Evolutionary conservation across 352 stramenopile species (phyloP), one percentile per base, ranked within the genome.

Genomic region (Pythium volutum): DNA sequence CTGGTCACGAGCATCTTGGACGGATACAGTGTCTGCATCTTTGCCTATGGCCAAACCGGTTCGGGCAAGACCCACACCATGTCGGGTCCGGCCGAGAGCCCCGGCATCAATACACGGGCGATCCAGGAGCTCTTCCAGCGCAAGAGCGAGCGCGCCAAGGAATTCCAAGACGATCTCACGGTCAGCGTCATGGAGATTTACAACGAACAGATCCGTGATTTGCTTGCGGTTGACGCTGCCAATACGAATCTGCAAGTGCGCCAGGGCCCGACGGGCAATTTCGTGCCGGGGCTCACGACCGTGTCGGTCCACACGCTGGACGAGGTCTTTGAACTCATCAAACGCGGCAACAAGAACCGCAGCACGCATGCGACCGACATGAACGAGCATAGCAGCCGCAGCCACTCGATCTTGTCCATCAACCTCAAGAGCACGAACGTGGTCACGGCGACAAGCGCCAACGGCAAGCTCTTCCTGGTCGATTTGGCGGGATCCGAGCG

Each of bases 171-270:
- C 61, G 77, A 90, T 31, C 76, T 97, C 59, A 88, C 80, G 0
- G 86, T 98, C 26, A 96, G 84, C 58, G 87, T 99, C 57, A 87
- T 98, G 59, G 96, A 99, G 75, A 98, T 99, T 29, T 97, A 98
- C 75, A 98, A 99, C 65, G 95, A 99, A 65, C 89, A 96, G 60
- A 89, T 99, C 41, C 82, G 88, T 39, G 95, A 99, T 79, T 75
- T 98, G 34, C 63, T 98, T 8, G 83, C 89, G 1, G 91, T 84
- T 41, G 84, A 95, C 46, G 82, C 82, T 33, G 75, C 77, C 2
- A 92, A 65, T 47, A 91, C 82, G 7, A 96, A 93, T 55, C 66
- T 96, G 3, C 84, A 92, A 60, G 84, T 95, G 26, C 85, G 83
- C 2, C 84, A 93, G 66, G 85, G 87, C 12, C 76, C 82, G 11